Base-by-base conservation (phyloP, 768 basidiomycete species). In the Agaricus blazei region DNA sequence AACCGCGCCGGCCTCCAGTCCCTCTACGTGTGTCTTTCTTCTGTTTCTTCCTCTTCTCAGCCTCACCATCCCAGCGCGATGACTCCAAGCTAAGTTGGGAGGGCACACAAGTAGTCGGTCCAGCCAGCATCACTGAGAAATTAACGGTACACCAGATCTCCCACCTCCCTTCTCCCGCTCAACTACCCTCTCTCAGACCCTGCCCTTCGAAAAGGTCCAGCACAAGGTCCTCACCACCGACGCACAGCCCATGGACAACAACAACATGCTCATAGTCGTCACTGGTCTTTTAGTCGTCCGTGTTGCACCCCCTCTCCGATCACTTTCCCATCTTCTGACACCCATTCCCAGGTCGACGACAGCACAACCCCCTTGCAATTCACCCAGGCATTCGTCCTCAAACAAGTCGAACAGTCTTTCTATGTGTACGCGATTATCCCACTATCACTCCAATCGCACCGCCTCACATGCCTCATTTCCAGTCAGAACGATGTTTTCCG, bases 401-500 rank as follows among this genome's bases (percentile, higher is more conserved):
- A 90, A 51, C 86, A 82, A 27, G 90, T 95, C 2, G 82, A 76
- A 4, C 63, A 60, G 19, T 82, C 82, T 61, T 95, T 88, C 77
- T 98, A 86, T 67, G 89, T 98, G 93, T 94, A 71, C 46, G 90
- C 75, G 9, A 19, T 28, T 24, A 28, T 49, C 50, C 48, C 48
- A 47, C 42, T 19, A 6, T 9, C 19, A 43, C 40, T 45, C 15
- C 27, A 31, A 1, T 4, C 29, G 14, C 7, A 24, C 11, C n/a
- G 26, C 12, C 36, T 50, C 34, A 51, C 50, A 7, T 27, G 27
- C 27, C 26, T n/a, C 9, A 11, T 29, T 28, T 31, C 1, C 60
- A 92, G 90, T 53, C 74, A 79, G 65, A 96, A 96, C 70, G 91
- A 95, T 68, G 85, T 95, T 58, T 95, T 97, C 89, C 88, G 91